phyloP scores from a whole-genome alignment of 2,329 filamentous ascomycete genomes.

The Westerdykella ornata region DNA sequence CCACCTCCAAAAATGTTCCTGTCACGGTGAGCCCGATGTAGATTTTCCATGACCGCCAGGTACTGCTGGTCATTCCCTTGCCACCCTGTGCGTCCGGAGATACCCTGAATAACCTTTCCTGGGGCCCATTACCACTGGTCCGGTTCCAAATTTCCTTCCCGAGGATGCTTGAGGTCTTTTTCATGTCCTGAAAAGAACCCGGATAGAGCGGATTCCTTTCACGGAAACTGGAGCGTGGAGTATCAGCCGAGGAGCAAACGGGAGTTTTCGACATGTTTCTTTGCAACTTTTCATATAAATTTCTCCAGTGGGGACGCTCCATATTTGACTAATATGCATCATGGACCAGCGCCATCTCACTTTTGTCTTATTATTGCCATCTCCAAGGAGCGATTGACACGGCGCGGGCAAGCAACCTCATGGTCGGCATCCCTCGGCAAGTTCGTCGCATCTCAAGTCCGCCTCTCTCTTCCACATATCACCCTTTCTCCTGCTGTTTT shows the following conservation, averaged over 20 bases:
- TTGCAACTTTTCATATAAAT: conserved; percentile 11
- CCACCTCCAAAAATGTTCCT: conserved; percentile 1
- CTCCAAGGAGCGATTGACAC: conserved; percentile 1
- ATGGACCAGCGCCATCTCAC: conserved; percentile 6
- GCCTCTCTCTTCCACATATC: neutral
- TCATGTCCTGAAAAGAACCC: conserved; percentile 22
- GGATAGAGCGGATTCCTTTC: conserved; percentile 18
- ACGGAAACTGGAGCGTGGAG: conserved; percentile 13
- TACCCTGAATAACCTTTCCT: conserved; percentile 31
- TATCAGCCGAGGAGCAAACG: conserved; percentile 1
- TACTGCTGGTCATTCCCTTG: conserved; percentile 24
- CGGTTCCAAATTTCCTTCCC: conserved; percentile 21
- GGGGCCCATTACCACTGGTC: conserved; percentile 24
- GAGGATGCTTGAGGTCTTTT: conserved; percentile 21
- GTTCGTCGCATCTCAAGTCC: conserved; percentile 1
- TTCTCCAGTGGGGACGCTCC: neutral
- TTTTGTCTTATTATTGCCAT: conserved; percentile 2
- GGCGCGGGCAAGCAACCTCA: neutral
- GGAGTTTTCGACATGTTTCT: conserved; percentile 1
- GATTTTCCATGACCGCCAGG: conserved; percentile 22
- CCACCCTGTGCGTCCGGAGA: conserved; percentile 29
- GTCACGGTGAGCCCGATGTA: conserved; percentile 17
- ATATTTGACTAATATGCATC: conserved; percentile 4
- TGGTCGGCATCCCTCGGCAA: conserved; percentile 1
- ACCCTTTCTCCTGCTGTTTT: conserved; percentile 1